Base-by-base conservation (phyloP, 2,329 filamentous ascomycete species). In the Biscogniauxia mediterranea region DNA sequence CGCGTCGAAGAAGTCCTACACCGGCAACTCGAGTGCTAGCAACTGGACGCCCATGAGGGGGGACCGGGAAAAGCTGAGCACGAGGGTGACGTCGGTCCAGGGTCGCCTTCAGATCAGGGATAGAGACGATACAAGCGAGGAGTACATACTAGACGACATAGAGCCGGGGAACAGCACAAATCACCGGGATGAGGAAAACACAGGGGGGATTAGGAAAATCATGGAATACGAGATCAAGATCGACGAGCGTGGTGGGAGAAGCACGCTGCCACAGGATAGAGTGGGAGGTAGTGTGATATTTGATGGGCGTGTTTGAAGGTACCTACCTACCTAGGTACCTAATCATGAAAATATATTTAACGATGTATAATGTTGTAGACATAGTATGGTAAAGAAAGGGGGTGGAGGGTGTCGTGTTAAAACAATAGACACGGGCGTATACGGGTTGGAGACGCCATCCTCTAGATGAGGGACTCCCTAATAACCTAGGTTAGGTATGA, bases 161-260 rank as follows among this genome's bases (percentile, higher is more conserved):
- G 63, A 54, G 52, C 52, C 13, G 2, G 25, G 25, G 13, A 54
- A 46, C 17, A n/a, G 46, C 17, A 57, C 56, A 3, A 58, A 52
- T n/a, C 56, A 54, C 49, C 56, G 55, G 23, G 56, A 60, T 28
- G 54, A 62, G 5, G 62, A 69, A 38, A 60, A 68, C 26, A 59
- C 57, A 7, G 64, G 70, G 26, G 68, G 69, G 11, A 76, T 78
- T 58, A 67, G 74, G 13, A 77, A 77, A 63, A 76, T 75, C 25
- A 75, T 72, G 19, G 66, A 73, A 28, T 78, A 76, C 60, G 71
- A 73, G 46, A 66, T 77, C 19, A 75, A 70, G 15, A 75, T 76
- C 5, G 60, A 64, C 23, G 58, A 64, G 32, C 11, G 17, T 5
- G 38, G 17, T 2, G 38, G 38, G 38, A 46, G 17, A 46, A 46